A percentile compares a stretch with the other conserved stretches of the same genome.
Conservation (phyloP, 441 rosid species). For the Jatropha podagrica region DNA sequence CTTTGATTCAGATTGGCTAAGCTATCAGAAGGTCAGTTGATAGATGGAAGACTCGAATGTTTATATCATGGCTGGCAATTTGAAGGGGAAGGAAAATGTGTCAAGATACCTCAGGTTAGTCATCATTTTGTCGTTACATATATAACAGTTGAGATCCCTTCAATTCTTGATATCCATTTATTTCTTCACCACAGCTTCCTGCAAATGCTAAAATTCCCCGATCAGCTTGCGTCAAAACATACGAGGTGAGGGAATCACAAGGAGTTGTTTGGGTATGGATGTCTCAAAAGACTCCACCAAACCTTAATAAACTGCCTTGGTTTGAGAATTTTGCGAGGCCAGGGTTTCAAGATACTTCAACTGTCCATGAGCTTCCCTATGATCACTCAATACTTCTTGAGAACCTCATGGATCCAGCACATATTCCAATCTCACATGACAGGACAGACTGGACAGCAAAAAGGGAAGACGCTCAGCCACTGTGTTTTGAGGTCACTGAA, state of each 20-base stretch:
- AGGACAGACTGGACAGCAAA: conserved; percentile 81
- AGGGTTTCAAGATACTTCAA: conserved; percentile 63
- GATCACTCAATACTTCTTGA: conserved; percentile 93
- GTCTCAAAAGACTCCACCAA: conserved; percentile 68
- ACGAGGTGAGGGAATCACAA: conserved; percentile 76
- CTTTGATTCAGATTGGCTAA: conserved; percentile 65
- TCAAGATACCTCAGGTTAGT: conserved; percentile 89
- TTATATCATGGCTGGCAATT: conserved; percentile 98
- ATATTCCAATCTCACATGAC: conserved; percentile 89
- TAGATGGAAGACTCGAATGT: conserved; percentile 91
- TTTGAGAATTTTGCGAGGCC: conserved; percentile 80
- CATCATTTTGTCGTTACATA: neutral
- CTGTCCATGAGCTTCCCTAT: conserved; percentile 85
- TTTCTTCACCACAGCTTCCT: conserved; percentile 54
- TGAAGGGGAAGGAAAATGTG: conserved; percentile 86
- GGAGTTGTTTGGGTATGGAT: conserved; percentile 98
- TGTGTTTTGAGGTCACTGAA: conserved; percentile 69
- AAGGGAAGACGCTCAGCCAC: conserved; percentile 85
- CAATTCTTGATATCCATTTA: neutral
- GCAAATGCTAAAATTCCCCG: conserved; percentile 73
- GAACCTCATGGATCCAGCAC: conserved; percentile 98
- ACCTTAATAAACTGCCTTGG: conserved; percentile 71
- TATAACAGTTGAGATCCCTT: neutral
- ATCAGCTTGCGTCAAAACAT: conserved; percentile 66
- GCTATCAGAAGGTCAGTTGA: conserved; percentile 86